Evolutionary conservation across 306 rosid species (phyloP).

Genomic region (Lathyrus aphaca): DNA sequence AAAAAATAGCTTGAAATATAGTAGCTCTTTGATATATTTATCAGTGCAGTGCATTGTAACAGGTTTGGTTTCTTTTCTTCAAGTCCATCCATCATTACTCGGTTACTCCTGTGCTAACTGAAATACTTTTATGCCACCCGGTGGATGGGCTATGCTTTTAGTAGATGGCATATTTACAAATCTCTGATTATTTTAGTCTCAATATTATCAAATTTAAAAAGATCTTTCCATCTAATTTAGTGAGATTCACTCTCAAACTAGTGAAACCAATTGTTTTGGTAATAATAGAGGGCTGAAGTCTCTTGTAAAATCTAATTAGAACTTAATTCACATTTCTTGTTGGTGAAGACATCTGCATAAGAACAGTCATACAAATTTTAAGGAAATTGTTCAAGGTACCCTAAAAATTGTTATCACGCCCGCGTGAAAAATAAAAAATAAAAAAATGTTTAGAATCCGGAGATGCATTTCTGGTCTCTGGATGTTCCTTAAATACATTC

Average conservation of each 20-base stretch:
- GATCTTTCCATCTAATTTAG: neutral
- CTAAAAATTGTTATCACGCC: no score
- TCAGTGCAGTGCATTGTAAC: conserved; percentile 5
- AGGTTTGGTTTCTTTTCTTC: conserved; percentile 16
- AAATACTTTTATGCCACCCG: neutral
- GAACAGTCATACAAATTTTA: no score
- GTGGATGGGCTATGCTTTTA: neutral
- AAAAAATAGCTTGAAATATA: conserved; percentile 19
- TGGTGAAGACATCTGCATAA: no score
- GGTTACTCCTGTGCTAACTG: neutral
- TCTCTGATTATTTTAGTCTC: neutral
- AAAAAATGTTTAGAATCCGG: no score
- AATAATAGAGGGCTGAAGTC: no score
- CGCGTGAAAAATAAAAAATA: no score
- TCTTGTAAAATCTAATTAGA: no score
- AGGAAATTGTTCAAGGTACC: no score
- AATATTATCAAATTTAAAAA: neutral
- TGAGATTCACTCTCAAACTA: neutral
- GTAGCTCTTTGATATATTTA: conserved; percentile 15
- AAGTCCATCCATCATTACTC: neutral
- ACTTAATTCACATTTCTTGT: no score
- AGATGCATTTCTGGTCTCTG: no score
- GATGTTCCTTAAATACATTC: no score
- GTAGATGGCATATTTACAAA: neutral
- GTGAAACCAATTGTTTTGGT: no score